phyloP scores from a whole-genome alignment of 306 rosid genomes.

The Glycine tomentella region DNA sequence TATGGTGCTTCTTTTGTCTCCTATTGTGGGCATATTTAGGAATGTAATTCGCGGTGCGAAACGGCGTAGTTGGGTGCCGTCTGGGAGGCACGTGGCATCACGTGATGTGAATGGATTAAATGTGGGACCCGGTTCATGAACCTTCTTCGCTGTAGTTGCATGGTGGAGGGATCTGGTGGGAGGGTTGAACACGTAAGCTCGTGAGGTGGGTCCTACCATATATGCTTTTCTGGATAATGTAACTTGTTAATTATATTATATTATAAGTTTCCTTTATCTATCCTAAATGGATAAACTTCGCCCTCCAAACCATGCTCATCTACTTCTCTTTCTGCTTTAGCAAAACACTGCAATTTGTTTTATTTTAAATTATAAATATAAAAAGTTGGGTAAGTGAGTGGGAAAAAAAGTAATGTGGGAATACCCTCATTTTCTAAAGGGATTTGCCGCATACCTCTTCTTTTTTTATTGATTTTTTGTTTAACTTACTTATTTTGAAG shows the following conservation, averaged over 20 bases:
- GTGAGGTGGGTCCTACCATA: slow-evolving; percentile 45
- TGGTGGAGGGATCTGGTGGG: slow-evolving; percentile 46
- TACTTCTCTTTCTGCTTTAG: slow-evolving; percentile 28
- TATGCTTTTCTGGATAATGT: slow-evolving; percentile 47
- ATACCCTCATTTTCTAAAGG: neutral
- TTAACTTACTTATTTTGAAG: neutral
- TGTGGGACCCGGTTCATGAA: slow-evolving; percentile 68
- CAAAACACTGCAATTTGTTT: neutral
- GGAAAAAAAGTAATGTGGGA: too few relatives aligned
- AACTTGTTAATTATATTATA: neutral
- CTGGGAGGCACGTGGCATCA: slow-evolving; percentile 55
- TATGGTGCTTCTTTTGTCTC: too few relatives aligned
- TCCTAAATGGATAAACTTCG: slow-evolving; percentile 54
- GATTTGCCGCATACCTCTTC: neutral
- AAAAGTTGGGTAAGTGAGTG: neutral
- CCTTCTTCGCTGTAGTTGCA: slow-evolving; percentile 47
- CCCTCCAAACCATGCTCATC: slow-evolving; percentile 42
- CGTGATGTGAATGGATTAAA: slow-evolving; percentile 61
- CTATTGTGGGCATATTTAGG: neutral
- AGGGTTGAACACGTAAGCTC: slow-evolving; percentile 60
- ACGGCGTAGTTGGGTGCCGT: slow-evolving; percentile 18
- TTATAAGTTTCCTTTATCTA: slow-evolving; percentile 19
- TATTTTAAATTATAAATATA: neutral
- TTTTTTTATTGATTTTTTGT: too few relatives aligned
- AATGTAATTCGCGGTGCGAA: neutral